These are phyloP conservation scores for Cystobasidiaceae sp. DNA, from an alignment of 1,284 basidiomycete genomes.

Conservation along the genomic window DNA sequence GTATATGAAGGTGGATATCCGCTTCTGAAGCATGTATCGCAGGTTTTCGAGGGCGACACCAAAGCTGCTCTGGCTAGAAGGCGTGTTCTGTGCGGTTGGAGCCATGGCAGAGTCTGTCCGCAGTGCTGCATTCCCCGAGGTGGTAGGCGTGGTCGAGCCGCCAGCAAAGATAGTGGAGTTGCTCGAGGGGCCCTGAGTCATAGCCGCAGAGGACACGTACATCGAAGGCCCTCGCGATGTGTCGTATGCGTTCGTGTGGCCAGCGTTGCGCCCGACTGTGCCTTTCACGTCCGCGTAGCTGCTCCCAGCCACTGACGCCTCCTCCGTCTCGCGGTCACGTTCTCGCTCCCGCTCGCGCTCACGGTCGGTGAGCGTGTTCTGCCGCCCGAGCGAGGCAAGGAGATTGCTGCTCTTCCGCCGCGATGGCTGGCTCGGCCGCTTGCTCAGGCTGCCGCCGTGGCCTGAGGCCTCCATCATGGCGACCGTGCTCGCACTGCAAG, in stretches of 20 bases:
- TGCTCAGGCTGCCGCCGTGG: neutral
- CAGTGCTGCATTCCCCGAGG: neutral
- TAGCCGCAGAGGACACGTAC: neutral
- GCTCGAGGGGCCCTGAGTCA: constrained; percentile 1
- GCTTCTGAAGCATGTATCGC: constrained; percentile 65
- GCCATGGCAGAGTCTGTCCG: neutral
- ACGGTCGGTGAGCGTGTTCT: constrained; percentile 18
- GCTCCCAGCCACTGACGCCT: neutral
- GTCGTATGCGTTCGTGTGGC: no score
- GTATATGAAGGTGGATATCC: constrained; percentile 75
- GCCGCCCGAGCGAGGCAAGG: constrained; percentile 23
- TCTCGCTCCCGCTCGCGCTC: constrained; percentile 10
- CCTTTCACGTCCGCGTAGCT: neutral
- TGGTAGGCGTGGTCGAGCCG: constrained; percentile 12
- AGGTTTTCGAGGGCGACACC: constrained; percentile 46
- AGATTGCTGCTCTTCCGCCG: constrained; percentile 30
- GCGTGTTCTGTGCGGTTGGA: constrained; percentile 28
- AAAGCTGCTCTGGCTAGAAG: constrained; percentile 22
- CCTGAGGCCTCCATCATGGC: neutral
- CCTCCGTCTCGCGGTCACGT: neutral
- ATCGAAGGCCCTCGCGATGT: neutral
- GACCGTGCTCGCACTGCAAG: no score
- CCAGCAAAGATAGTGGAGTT: neutral
- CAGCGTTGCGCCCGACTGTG: no score
- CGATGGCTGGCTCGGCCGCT: neutral